phyloP scores from a whole-genome alignment of 1,284 basidiomycete genomes.

The Schizophyllum amplum region DNA sequence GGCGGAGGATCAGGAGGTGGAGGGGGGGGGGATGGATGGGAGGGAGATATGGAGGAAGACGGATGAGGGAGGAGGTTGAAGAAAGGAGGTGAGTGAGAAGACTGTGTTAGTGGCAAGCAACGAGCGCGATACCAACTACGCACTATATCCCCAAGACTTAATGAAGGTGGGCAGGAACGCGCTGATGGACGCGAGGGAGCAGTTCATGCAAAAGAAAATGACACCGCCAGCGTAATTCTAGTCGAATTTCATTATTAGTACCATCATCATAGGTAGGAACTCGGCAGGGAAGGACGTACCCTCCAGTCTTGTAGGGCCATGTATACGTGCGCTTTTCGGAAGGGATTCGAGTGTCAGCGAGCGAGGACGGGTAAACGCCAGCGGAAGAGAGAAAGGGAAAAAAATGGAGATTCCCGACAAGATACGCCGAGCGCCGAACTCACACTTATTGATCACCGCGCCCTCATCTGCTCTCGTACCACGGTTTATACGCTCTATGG shows the following conservation, averaged over 20 bases:
- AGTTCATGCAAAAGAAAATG: conserved; percentile 77
- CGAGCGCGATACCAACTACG: no score
- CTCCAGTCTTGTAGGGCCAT: conserved; percentile 69
- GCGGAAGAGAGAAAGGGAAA: no score
- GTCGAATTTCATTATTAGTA: not conserved
- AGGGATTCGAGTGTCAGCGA: no score
- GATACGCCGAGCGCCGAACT: no score
- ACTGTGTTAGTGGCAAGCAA: no score
- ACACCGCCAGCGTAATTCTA: conserved; percentile 57
- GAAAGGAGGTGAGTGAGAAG: conserved; percentile 39
- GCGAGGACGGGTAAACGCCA: no score
- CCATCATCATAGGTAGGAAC: not conserved
- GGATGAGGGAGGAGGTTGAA: no score
- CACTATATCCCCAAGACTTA: conserved; percentile 61
- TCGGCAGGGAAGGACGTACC: conserved; percentile 28
- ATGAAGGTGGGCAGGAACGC: conserved; percentile 85
- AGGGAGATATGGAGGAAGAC: conserved; percentile 19
- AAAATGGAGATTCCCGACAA: no score
- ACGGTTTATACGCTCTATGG: conserved; percentile 67
- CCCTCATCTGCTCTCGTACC: conserved; percentile 62
- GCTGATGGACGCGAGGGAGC: conserved; percentile 69
- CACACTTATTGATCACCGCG: conserved; percentile 59
- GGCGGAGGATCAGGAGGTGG: not conserved
- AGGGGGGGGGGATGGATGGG: not conserved
- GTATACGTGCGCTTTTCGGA: conserved; percentile 56